A percentile compares a stretch with the other conserved stretches of the same genome.
Conservation (phyloP, 495 filamentous ascomycete species). For the Viridothelium virens region DNA sequence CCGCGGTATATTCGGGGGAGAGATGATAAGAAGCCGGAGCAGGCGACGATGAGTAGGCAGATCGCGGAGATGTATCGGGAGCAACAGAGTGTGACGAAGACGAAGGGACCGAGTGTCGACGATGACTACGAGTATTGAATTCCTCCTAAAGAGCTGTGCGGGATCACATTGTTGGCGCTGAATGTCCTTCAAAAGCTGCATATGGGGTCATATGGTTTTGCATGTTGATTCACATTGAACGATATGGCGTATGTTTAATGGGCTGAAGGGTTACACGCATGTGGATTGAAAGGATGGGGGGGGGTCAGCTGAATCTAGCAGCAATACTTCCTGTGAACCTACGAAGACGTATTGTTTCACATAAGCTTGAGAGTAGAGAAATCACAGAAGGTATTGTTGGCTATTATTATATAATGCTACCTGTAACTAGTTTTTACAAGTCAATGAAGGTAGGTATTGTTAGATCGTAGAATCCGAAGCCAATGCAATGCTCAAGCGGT, state of each 20-base stretch:
- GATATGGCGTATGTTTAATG: not conserved
- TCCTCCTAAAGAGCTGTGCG: not conserved
- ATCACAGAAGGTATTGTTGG: not conserved
- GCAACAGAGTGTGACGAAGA: conserved; percentile 77
- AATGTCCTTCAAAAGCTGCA: not conserved
- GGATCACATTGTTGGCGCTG: not conserved
- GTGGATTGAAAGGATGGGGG: too few species aligned
- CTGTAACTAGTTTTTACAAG: conserved; percentile 7
- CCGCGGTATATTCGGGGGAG: conserved; percentile 82
- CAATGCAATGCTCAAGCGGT: not conserved
- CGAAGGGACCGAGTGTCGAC: conserved; percentile 74
- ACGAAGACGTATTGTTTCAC: not conserved
- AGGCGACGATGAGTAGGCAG: conserved; percentile 74
- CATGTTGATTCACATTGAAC: not conserved
- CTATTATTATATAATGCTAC: not conserved
- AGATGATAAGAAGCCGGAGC: conserved; percentile 90
- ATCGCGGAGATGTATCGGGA: conserved; percentile 95
- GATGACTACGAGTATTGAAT: conserved; percentile 94
- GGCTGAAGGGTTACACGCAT: not conserved
- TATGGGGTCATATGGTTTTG: too few species aligned
- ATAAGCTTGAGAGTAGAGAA: not conserved
- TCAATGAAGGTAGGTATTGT: not conserved
- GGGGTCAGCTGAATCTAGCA: not conserved
- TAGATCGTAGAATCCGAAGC: not conserved
- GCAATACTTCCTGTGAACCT: too few species aligned